Conservation (phyloP, 1,139 yeast species). For the Blastobotrys arbuscula region DNA sequence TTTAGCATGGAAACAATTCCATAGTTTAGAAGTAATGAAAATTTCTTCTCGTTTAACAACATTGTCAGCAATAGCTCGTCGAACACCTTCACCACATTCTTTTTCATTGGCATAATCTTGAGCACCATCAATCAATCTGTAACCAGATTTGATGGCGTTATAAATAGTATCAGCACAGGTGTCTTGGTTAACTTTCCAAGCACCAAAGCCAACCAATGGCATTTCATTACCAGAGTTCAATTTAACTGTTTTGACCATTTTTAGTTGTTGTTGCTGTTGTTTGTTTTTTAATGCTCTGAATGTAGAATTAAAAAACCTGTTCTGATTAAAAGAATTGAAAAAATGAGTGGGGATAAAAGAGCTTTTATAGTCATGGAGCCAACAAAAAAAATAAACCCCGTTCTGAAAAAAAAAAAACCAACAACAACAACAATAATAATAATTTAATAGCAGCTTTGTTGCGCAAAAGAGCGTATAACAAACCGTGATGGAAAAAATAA, state of each 20-base stretch:
- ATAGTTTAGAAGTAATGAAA: slow-evolving; percentile 40
- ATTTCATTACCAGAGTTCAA: slow-evolving; percentile 37
- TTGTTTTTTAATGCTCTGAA: neutral
- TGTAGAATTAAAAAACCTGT: neutral
- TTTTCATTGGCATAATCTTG: slow-evolving; percentile 39
- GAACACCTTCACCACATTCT: slow-evolving; percentile 39
- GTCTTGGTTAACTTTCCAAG: slow-evolving; percentile 41
- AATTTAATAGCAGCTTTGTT: too few relatives aligned
- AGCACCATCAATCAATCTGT: slow-evolving; percentile 42
- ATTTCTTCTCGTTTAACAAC: slow-evolving; percentile 38
- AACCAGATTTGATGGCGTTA: slow-evolving; percentile 41
- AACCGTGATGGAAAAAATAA: too few relatives aligned
- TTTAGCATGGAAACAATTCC: slow-evolving; percentile 41
- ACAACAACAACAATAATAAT: too few relatives aligned
- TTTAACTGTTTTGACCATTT: slow-evolving; percentile 19
- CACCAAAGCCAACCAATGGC: slow-evolving; percentile 48
- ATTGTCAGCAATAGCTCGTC: slow-evolving; percentile 37
- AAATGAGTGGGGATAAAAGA: too few relatives aligned
- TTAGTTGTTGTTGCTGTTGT: too few relatives aligned
- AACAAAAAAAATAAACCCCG: too few relatives aligned
- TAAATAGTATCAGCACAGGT: slow-evolving; percentile 41
- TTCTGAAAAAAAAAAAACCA: too few relatives aligned
- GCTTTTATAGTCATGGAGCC: too few relatives aligned
- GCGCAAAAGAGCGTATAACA: too few relatives aligned
- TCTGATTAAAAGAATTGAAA: too few relatives aligned